Base-by-base conservation (phyloP, 139 green algal genomes). In the Raphidocelis subcapitata region DNA sequence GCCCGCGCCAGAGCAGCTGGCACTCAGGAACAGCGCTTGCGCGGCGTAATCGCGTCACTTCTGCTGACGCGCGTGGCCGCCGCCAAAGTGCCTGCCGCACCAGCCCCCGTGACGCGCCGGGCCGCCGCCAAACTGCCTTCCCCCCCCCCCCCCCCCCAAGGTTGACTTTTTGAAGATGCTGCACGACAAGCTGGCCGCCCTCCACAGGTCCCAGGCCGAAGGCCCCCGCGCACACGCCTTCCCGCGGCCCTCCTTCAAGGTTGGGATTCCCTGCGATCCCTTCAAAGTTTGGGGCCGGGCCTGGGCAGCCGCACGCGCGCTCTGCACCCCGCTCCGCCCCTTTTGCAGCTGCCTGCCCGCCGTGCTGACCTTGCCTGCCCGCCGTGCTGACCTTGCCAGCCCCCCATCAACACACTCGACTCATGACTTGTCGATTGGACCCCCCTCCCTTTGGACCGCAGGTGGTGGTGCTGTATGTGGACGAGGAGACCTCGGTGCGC, bases 381-480 rank as follows among this genome's bases (percentile, higher is more conserved):
- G 28, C 3, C 32, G 28, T 36, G 1, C 20, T 32, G 10, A 55
- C 47, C 16, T 16, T 55, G 47, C 47, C 16, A 24, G 47, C 47
- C 16, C 16, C 47, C 47, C 20, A 20, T 55, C 20, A 55, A 20
- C 16, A 20, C 16, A 20, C 20, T 16, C 47, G 16, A 20, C 16
- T 16, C 20, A 20, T 20, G 16, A 24, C 47, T 16, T 20, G 47
- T 20, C 1, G 29, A n/a, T 67, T 21, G 28, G 15, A 24, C 0
- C 46, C 56, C 32, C 49, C 15, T 15, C 12, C 46, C 46, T 12
- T 54, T 15, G 15, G 14, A 23, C 46, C 54, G 59, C 56, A 85
- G 80, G 79, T 95, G 66, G 90, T 95, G 44, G 90, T 95, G 73
- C 82, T 97, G 65, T 98, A 97, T 47, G 90, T 98, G 33, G 89